Conservation (phyloP, 2,329 filamentous ascomycete species). For the Myrmaecium sp. region DNA sequence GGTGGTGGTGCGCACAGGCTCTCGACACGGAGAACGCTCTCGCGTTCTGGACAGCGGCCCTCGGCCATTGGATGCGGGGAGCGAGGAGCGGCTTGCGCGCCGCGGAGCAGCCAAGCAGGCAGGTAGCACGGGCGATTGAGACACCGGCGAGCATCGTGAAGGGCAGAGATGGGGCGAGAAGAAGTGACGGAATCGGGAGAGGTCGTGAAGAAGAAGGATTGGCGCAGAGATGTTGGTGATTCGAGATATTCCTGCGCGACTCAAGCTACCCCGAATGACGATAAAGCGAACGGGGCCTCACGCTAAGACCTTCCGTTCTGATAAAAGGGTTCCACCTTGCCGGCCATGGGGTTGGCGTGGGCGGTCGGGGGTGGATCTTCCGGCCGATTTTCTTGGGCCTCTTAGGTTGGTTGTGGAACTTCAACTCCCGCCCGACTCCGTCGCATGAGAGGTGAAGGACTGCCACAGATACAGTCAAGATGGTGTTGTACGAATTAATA, state of each 20-base stretch:
- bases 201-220: slow-evolving; percentile 2
- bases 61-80: slow-evolving; percentile 10
- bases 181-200: no score
- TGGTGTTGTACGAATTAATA: slow-evolving; percentile 95
- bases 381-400: no score
- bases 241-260: slow-evolving; percentile 3
- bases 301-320: no score
- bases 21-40: slow-evolving; percentile 21
- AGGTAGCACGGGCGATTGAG: slow-evolving; percentile 15
- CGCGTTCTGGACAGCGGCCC: slow-evolving; percentile 7
- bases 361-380: no score
- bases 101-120: slow-evolving; percentile 16
- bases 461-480: no score
- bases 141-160: slow-evolving; percentile 18
- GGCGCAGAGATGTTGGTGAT: slow-evolving; percentile 2
- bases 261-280: no score
- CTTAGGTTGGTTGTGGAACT: no score
- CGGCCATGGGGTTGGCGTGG: no score
- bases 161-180: slow-evolving; percentile 1
- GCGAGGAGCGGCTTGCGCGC: slow-evolving; percentile 9
- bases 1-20: slow-evolving; percentile 12
- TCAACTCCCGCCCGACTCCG: no score
- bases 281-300: no score
- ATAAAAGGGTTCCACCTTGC: no score
- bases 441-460: no score